Conservation (phyloP, 345 rosid genomes). For the Balakata baccata region DNA sequence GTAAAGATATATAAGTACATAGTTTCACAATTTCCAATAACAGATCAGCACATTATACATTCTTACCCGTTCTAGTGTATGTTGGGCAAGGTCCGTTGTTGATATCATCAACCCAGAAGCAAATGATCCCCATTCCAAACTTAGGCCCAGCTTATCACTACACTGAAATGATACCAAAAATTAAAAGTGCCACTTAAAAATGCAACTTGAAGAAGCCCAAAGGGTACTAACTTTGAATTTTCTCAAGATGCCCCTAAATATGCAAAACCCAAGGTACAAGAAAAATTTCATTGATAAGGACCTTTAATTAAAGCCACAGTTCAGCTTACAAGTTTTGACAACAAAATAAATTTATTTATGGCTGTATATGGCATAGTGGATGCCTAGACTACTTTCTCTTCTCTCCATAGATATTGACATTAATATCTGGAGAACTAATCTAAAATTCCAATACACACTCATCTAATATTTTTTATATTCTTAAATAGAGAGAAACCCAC, state of each 20-base stretch:
- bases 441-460: background rate
- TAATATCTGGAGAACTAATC: background rate
- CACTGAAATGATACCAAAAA: slow-evolving; percentile 55
- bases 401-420: background rate
- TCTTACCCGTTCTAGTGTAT: slow-evolving; percentile 89
- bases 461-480: background rate
- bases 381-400: background rate
- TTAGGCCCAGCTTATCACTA: slow-evolving; percentile 95
- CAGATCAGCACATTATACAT: background rate
- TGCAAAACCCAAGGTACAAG: background rate
- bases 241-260: background rate
- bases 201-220: background rate
- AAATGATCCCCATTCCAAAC: slow-evolving; percentile 96
- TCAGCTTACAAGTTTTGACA: background rate
- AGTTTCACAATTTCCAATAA: background rate
- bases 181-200: background rate
- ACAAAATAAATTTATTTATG: background rate
- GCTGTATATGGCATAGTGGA: background rate
- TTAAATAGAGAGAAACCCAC: background rate
- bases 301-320: background rate
- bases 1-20: background rate
- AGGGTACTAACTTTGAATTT: slow-evolving; percentile 1
- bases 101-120: slow-evolving; percentile 99
- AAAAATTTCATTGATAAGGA: background rate
- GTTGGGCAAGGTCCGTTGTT: slow-evolving; percentile 91